phyloP scores from a whole-genome alignment of 1,284 basidiomycete species.

The Ustilago tritici region DNA sequence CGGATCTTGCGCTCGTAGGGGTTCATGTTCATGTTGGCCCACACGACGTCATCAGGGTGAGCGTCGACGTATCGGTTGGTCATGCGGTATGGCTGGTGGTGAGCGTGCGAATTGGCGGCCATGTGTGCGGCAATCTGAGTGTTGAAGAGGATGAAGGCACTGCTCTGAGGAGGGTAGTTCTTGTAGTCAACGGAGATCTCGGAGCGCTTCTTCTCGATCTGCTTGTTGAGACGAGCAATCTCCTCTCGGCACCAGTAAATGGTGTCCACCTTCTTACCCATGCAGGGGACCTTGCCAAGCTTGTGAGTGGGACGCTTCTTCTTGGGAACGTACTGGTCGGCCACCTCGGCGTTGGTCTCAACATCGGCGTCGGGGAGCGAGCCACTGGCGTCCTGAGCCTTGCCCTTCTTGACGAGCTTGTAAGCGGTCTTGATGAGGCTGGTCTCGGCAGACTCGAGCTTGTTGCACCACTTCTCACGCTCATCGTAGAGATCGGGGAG shows the following conservation, averaged over 20 bases:
- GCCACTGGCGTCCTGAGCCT: conserved; percentile 55
- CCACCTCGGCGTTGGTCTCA: conserved; percentile 57
- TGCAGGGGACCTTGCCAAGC: conserved; percentile 75
- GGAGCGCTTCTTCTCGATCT: conserved; percentile 74
- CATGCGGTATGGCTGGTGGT: conserved; percentile 66
- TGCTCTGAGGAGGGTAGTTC: conserved; percentile 74
- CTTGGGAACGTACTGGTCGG: conserved; percentile 62
- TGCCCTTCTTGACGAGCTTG: conserved; percentile 73
- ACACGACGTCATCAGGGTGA: conserved; percentile 80
- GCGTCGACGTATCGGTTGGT: conserved; percentile 57
- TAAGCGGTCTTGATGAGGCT: conserved; percentile 79
- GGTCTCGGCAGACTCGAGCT: conserved; percentile 87
- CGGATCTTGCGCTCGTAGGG: conserved; percentile 84
- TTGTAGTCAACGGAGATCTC: conserved; percentile 75
- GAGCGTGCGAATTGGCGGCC: conserved; percentile 50
- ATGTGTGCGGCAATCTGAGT: conserved; percentile 79
- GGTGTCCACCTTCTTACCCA: conserved; percentile 81
- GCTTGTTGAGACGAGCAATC: conserved; percentile 73
- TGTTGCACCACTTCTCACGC: conserved; percentile 78
- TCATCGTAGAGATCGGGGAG: conserved; percentile 85
- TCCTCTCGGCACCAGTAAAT: conserved; percentile 85
- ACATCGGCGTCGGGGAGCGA: conserved; percentile 42
- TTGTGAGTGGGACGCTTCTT: conserved; percentile 80
- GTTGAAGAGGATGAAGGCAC: conserved; percentile 89
- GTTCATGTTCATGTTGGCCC: conserved; percentile 87